Evolutionary conservation across 768 basidiomycete genomes (phyloP), one percentile per base, ranked within the genome.

Genomic region (Kwoniella shandongensis): DNA sequence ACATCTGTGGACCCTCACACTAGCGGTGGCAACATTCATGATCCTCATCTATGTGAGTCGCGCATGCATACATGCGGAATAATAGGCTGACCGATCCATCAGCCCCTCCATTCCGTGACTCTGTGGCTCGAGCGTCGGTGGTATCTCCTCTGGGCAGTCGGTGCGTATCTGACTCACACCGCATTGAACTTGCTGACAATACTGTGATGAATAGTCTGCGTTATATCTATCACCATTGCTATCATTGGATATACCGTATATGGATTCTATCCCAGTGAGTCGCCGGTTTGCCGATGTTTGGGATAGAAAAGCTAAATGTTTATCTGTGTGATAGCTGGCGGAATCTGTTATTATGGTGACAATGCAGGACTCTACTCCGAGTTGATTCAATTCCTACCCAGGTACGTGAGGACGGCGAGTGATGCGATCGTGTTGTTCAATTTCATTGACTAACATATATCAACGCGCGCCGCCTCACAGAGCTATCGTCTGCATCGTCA

Each of bases 371-470:
- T 77, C 2, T 77, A 69, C 51, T 65, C 63, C 1, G 76, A 77
- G 46, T 61, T 78, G 36, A 76, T 75, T 35, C 75, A 76, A 42
- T 78, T 78, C 63, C 54, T 77, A 2, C 77, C 77, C 22, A 62
- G 70, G 70, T 69, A 23, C 52, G 66, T 57, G 1, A 20, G 4
- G 25, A 3, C 18, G 17, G 6, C 27, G 25, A 13, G 20, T 18
- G n/a, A n/a, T n/a, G n/a, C n/a, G n/a, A n/a, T n/a, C n/a, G n/a
- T n/a, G n/a, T n/a, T n/a, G n/a, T n/a, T 23, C 32, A 36, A 23
- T 26, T 27, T 41, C 18, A 32, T 26, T 38, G 29, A 35, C 26
- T 46, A 38, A 4, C 8, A 11, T 54, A 35, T 20, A 10, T 13
- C 8, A 44, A 10, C 42, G 26, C 42, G 29, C 18, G 8, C 51